Percentiles rank a stretch among this genome's conserved stretches.
Evolutionary conservation across 2,329 filamentous ascomycete genomes (phyloP).

Genomic region (Leptographium procerum): DNA sequence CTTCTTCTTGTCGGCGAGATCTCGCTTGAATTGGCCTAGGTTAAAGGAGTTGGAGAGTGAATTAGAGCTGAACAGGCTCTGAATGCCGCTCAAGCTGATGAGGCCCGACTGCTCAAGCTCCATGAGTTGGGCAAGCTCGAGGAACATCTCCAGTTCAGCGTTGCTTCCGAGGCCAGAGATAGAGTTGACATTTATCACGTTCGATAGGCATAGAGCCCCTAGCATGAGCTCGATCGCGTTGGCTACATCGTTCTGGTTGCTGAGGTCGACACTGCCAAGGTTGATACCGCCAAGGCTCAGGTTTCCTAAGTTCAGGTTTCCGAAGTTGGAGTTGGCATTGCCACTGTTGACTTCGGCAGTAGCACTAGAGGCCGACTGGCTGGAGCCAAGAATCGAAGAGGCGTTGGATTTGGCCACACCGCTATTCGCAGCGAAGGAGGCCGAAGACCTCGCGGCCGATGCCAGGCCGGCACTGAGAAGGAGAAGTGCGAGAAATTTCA

Average conservation of each 20-base stretch:
- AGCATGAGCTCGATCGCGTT: constrained; percentile 20
- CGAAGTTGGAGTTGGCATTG: constrained; percentile 4
- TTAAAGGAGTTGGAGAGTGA: constrained; percentile 11
- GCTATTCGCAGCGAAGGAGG: constrained; percentile 1
- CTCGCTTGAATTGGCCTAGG: constrained; percentile 20
- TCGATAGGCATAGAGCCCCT: constrained; percentile 18
- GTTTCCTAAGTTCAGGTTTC: constrained; percentile 11
- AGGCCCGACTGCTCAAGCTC: constrained; percentile 20
- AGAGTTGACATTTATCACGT: constrained; percentile 12
- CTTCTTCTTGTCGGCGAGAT: constrained; percentile 15
- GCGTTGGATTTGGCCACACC: constrained; percentile 8
- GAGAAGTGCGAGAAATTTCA: constrained; percentile 15
- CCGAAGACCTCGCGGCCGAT: constrained; percentile 11
- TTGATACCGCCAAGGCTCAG: constrained; percentile 17
- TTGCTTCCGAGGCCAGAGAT: constrained; percentile 15
- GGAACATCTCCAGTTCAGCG: constrained; percentile 19
- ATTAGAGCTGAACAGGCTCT: constrained; percentile 18
- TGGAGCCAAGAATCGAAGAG: not conserved
- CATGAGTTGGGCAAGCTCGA: constrained; percentile 21
- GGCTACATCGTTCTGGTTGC: constrained; percentile 17
- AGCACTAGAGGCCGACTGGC: not conserved
- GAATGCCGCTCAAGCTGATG: constrained; percentile 16
- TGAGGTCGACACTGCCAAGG: constrained; percentile 19
- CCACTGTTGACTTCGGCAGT: constrained; percentile 1
- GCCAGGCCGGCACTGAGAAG: constrained; percentile 19